Conservation (phyloP, 2,329 filamentous ascomycete genomes). For the Fusarium aywerte region DNA sequence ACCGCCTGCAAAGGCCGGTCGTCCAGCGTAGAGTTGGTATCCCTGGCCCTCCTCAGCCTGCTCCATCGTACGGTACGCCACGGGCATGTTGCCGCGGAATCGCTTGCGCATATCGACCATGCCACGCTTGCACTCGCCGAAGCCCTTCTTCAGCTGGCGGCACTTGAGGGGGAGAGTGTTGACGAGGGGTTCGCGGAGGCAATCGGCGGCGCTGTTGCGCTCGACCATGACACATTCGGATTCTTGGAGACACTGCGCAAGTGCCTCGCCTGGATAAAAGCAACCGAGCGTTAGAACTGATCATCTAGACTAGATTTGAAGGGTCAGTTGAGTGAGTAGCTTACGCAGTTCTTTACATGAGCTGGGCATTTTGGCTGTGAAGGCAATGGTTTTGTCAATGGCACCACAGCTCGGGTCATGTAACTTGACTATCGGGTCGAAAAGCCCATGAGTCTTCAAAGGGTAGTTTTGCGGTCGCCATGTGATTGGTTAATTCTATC, state of each 20-base stretch:
- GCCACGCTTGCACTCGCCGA: slow-evolving; percentile 94
- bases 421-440: slow-evolving; percentile 15
- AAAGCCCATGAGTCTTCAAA: slow-evolving; percentile 37
- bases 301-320: background rate
- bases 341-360: slow-evolving; percentile 97
- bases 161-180: slow-evolving; percentile 87
- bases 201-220: slow-evolving; percentile 86
- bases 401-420: slow-evolving; percentile 38
- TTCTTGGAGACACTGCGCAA: slow-evolving; percentile 94
- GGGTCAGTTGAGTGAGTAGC: slow-evolving; percentile 50
- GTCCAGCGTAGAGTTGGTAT: slow-evolving; percentile 83
- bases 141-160: slow-evolving; percentile 91
- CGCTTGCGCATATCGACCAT: slow-evolving; percentile 99
- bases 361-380: slow-evolving; percentile 76
- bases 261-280: slow-evolving; percentile 75
- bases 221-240: slow-evolving; percentile 97
- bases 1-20: slow-evolving; percentile 72
- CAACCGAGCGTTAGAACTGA: background rate
- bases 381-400: slow-evolving; percentile 23
- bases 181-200: slow-evolving; percentile 82
- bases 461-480: slow-evolving; percentile 41
- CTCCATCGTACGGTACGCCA: slow-evolving; percentile 71
- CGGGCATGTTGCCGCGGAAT: slow-evolving; percentile 92
- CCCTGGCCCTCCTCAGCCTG: slow-evolving; percentile 66
- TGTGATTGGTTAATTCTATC: slow-evolving; percentile 41